A percentile compares a stretch with the other conserved stretches of the same genome.
Conservation (phyloP, 2,329 filamentous ascomycete genomes). For the Zasmidium citrigriseum region DNA sequence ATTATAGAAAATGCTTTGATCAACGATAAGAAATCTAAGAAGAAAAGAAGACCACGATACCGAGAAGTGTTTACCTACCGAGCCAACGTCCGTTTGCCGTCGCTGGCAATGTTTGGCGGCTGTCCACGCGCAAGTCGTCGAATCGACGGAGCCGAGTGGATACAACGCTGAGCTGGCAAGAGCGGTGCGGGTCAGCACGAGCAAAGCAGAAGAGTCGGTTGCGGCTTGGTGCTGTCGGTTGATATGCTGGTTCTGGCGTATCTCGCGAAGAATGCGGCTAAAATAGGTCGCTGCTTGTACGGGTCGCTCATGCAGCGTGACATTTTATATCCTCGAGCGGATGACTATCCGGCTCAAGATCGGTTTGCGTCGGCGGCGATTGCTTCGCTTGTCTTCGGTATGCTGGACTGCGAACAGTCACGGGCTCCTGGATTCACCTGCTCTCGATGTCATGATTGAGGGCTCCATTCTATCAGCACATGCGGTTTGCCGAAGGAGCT, state of each 20-base stretch:
- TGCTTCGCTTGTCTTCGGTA: too few species aligned
- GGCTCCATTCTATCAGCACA: too few species aligned
- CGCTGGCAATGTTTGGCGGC: not conserved
- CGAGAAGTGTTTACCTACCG: not conserved
- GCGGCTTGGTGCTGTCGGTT: not conserved
- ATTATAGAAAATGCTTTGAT: not conserved
- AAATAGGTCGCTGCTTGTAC: not conserved
- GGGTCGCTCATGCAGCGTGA: not conserved
- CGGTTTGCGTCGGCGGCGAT: too few species aligned
- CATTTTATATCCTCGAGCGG: too few species aligned
- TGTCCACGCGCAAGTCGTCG: not conserved
- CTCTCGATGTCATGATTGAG: not conserved
- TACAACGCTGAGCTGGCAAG: not conserved
- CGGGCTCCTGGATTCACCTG: not conserved
- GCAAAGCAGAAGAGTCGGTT: not conserved
- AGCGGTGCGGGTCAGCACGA: not conserved
- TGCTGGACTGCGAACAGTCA: too few species aligned
- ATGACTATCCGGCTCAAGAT: too few species aligned
- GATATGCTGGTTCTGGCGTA: not conserved
- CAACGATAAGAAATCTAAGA: not conserved
- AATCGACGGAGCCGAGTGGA: not conserved
- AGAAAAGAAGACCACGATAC: not conserved
- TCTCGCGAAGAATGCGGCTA: not conserved
- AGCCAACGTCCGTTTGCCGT: not conserved
- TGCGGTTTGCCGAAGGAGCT: not conserved